phyloP scores from a whole-genome alignment of 306 rosid species.

The Gastrolobium villosum region DNA sequence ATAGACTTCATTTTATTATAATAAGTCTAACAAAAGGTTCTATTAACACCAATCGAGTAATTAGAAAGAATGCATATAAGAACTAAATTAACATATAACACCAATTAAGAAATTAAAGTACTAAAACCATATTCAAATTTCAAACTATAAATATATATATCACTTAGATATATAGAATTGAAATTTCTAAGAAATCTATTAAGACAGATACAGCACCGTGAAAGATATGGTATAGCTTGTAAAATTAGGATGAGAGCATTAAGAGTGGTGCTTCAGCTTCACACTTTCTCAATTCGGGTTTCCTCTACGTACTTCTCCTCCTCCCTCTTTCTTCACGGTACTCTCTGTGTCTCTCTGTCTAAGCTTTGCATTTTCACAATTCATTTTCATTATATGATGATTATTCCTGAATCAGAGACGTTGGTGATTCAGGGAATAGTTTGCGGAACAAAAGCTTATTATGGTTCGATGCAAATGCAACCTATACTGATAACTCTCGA shows the following conservation, averaged over 20 bases:
- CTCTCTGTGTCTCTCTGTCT: conserved; percentile 16
- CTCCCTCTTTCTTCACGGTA: conserved; percentile 54
- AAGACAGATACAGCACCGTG: no score
- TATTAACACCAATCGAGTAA: no score
- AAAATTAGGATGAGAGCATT: conserved; percentile 54
- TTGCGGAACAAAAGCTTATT: conserved; percentile 51
- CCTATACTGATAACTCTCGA: conserved; percentile 21
- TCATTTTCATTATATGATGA: not conserved
- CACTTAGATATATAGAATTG: no score
- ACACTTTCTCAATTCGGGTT: conserved; percentile 50
- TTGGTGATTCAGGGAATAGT: conserved; percentile 61
- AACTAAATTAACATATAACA: no score
- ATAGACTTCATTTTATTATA: no score
- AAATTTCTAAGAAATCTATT: no score
- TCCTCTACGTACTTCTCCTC: conserved; percentile 52
- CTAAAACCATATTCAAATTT: no score
- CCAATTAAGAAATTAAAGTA: no score
- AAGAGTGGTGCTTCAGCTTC: conserved; percentile 55
- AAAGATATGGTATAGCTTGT: no score
- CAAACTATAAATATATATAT: no score
- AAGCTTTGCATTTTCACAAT: not conserved
- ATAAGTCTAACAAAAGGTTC: no score
- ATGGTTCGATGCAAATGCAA: conserved; percentile 42
- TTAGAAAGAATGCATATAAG: no score
- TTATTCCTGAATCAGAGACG: conserved; percentile 20